phyloP scores from a whole-genome alignment of 352 stramenopile species.

The Globisporangium camurandrum region DNA sequence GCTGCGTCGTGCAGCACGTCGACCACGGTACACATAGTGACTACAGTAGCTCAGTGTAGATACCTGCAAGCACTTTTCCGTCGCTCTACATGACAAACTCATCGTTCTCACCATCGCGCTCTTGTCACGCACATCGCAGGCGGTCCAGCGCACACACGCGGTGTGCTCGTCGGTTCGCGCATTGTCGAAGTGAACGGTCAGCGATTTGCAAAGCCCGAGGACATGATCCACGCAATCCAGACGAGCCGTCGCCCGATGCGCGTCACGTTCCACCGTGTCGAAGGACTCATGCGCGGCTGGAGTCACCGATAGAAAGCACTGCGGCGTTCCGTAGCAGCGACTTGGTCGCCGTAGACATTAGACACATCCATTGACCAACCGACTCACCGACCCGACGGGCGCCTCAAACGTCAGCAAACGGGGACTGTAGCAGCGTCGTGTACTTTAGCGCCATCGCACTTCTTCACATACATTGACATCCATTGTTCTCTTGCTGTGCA shows the following conservation, averaged over 20 bases:
- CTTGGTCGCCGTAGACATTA: no score
- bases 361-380: no score
- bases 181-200: conserved; percentile 62
- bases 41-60: neutral
- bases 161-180: conserved; percentile 58
- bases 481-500: no score
- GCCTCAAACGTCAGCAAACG: no score
- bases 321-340: no score
- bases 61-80: neutral
- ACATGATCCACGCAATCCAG: conserved; percentile 44
- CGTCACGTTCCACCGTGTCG: conserved; percentile 68
- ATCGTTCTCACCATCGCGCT: no score
- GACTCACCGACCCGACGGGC: no score
- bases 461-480: neutral
- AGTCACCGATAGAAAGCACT: conserved; percentile 13
- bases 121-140: no score
- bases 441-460: neutral
- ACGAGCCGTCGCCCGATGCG: conserved; percentile 45
- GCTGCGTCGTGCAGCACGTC: conserved; percentile 54
- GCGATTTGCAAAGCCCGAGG: conserved; percentile 33
- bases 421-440: no score
- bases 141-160: conserved; percentile 39
- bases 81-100: no score
- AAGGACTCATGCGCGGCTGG: conserved; percentile 72
- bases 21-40: conserved; percentile 23